Percentiles rank a stretch among this genome's conserved stretches.
These are phyloP conservation scores for Trichosporon asahii DNA, from an alignment of 1,284 basidiomycete species.

Conservation along the genomic window DNA sequence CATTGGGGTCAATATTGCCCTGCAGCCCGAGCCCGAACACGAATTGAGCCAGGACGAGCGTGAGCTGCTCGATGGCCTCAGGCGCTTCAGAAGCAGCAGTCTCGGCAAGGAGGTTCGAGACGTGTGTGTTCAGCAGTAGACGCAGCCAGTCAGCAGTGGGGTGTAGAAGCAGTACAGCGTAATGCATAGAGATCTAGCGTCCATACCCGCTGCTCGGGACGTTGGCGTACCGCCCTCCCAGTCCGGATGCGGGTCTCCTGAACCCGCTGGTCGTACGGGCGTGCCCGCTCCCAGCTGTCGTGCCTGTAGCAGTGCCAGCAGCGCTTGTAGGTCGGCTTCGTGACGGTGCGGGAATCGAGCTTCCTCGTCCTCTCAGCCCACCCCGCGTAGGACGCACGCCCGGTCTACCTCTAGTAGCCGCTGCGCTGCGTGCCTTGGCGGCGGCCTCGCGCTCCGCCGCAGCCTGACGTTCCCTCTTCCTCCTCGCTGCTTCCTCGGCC, in stretches of 20 bases:
- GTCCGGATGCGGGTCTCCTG: background rate
- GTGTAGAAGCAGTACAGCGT: background rate
- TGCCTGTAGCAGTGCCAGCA: conserved; percentile 1
- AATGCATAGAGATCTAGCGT: conserved; percentile 10
- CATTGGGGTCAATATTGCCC: conserved; percentile 21
- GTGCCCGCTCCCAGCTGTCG: conserved; percentile 9
- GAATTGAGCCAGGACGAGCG: conserved; percentile 34
- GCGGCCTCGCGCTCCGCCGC: background rate
- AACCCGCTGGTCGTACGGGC: conserved; percentile 15
- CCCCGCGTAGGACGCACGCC: conserved; percentile 19
- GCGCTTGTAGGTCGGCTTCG: conserved; percentile 15
- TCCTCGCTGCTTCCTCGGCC: conserved; percentile 12
- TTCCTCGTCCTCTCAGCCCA: background rate
- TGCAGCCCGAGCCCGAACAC: conserved; percentile 3
- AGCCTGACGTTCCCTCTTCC: conserved; percentile 17
- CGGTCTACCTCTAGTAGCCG: conserved; percentile 7
- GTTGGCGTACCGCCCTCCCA: conserved; percentile 38
- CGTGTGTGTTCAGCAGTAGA: conserved; percentile 41
- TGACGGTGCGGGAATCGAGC: background rate
- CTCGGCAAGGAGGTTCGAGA: conserved; percentile 42
- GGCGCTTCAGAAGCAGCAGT: conserved; percentile 35
- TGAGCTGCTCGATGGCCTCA: conserved; percentile 41
- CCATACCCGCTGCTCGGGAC: conserved; percentile 51
- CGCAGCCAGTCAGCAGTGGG: background rate
- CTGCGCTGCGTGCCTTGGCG: conserved; percentile 6